Percentiles rank a stretch among this genome's conserved stretches.
These are phyloP conservation scores for Pleurotus pulmonarius DNA, from an alignment of 768 basidiomycete species.

Conservation along the genomic window DNA sequence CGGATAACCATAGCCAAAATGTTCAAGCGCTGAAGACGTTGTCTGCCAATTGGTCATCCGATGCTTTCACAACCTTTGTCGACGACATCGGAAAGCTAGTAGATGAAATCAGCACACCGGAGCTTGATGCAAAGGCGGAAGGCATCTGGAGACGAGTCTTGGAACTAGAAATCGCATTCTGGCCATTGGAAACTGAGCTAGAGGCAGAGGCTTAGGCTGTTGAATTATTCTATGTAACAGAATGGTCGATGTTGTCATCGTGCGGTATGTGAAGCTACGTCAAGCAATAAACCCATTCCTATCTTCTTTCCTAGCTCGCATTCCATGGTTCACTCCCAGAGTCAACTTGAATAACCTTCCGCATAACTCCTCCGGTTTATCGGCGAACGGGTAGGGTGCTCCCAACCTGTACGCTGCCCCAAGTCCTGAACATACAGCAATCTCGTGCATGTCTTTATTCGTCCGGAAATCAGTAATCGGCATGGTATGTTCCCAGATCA, in stretches of 20 bases:
- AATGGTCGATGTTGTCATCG: no score
- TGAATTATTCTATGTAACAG: no score
- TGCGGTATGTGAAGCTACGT: background rate
- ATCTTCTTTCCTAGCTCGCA: constrained; percentile 16
- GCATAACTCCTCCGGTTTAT: constrained; percentile 22
- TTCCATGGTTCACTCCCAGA: constrained; percentile 20
- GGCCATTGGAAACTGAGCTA: constrained; percentile 43
- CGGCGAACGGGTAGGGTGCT: constrained; percentile 31
- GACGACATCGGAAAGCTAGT: constrained; percentile 44
- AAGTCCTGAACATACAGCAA: constrained; percentile 34
- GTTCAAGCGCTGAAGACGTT: constrained; percentile 40
- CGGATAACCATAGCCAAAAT: constrained; percentile 6
- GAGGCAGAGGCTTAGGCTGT: background rate
- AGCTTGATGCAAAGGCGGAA: constrained; percentile 35
- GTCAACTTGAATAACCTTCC: constrained; percentile 25
- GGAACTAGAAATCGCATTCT: constrained; percentile 59
- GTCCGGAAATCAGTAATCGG: background rate
- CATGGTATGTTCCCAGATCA: background rate
- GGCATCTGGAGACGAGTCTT: constrained; percentile 54
- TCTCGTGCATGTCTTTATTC: constrained; percentile 31
- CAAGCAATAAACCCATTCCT: constrained; percentile 15
- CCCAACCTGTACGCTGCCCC: constrained; percentile 34
- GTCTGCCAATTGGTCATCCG: constrained; percentile 58
- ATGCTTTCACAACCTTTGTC: constrained; percentile 53
- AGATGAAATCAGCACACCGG: constrained; percentile 33